Conservation (phyloP, 208 protist genomes). For the Trypanosoma cruzi region DNA sequence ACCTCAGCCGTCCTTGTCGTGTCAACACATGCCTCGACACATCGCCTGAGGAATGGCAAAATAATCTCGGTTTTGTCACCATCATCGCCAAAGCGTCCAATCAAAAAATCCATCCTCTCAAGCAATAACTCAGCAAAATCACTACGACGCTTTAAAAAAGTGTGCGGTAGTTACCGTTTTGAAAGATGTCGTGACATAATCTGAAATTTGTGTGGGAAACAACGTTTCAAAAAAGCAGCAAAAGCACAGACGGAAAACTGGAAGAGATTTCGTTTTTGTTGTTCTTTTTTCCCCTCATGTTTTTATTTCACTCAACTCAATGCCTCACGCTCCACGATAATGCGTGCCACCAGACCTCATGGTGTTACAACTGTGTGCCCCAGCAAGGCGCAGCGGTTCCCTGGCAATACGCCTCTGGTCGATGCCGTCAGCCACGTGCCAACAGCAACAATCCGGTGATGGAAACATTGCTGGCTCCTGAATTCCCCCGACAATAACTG, state of each 20-base stretch:
- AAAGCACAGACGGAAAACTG: conserved; percentile 48
- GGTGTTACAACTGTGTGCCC: too few species aligned
- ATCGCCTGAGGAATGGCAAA: conserved; percentile 45
- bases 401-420: too few species aligned
- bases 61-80: conserved; percentile 36
- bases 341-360: too few species aligned
- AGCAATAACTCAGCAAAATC: conserved; percentile 50
- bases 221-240: conserved; percentile 19
- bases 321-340: too few species aligned
- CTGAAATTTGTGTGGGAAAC: conserved; percentile 36
- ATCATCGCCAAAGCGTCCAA: conserved; percentile 31
- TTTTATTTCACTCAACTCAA: too few species aligned
- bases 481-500: too few species aligned
- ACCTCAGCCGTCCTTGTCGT: conserved; percentile 13
- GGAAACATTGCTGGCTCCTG: too few species aligned
- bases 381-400: too few species aligned
- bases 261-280: too few species aligned
- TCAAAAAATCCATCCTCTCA: conserved; percentile 40
- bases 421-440: too few species aligned
- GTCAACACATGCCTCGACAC: conserved; percentile 24
- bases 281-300: too few species aligned
- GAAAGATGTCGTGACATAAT: conserved; percentile 44
- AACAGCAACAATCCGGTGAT: too few species aligned
- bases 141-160: conserved; percentile 24
- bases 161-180: conserved; percentile 30